Percentiles rank a stretch among this genome's conserved stretches.
phyloP scores from a whole-genome alignment of 2,329 filamentous ascomycete genomes.

The Fusarium azukiicola region DNA sequence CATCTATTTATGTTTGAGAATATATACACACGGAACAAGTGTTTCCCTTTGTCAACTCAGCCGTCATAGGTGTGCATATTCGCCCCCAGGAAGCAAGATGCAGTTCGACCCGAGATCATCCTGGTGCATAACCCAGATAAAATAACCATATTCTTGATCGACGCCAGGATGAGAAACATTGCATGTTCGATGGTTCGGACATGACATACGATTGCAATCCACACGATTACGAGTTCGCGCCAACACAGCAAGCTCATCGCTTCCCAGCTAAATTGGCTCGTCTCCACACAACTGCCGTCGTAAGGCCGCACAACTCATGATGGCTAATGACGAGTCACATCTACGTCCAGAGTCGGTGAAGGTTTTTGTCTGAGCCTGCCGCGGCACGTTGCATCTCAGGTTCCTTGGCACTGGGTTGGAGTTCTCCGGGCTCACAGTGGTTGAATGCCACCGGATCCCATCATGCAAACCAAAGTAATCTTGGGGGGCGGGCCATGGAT shows the following conservation, averaged over 20 bases:
- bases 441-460: no score
- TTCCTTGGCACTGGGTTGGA: no score
- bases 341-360: not conserved
- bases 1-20: no score
- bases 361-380: not conserved
- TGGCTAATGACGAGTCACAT: not conserved
- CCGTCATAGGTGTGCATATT: no score
- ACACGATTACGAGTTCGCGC: not conserved
- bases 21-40: no score
- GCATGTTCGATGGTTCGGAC: not conserved
- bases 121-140: slow-evolving; percentile 1
- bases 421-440: no score
- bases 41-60: no score
- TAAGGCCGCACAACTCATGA: not conserved
- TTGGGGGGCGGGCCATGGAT: no score
- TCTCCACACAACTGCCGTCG: slow-evolving; percentile 9
- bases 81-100: no score
- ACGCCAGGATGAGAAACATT: not conserved
- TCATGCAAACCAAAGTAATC: no score
- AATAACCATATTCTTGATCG: not conserved
- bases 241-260: not conserved
- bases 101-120: no score
- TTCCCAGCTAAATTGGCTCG: slow-evolving; percentile 2
- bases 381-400: not conserved
- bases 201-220: not conserved